These are phyloP conservation scores for Fomitopsis pinicola DNA, from an alignment of 1,284 basidiomycete genomes.

Conservation along the genomic window DNA sequence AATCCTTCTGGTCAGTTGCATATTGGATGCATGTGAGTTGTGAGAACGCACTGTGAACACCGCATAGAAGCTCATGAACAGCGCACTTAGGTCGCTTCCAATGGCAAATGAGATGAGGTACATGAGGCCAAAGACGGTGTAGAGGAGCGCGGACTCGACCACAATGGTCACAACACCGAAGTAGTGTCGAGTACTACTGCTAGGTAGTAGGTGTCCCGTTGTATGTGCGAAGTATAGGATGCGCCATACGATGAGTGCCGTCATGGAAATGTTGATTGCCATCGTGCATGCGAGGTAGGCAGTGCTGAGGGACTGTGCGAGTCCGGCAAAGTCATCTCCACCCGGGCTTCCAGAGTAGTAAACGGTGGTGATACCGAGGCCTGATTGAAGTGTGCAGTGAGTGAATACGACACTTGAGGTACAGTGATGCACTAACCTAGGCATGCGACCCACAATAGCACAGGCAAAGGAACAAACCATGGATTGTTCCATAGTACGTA, in stretches of 20 bases:
- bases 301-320: not conserved
- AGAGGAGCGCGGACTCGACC: conserved; percentile 6
- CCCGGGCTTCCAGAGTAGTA: conserved; percentile 7
- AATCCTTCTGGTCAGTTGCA: no score
- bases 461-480: conserved; percentile 9
- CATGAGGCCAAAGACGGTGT: conserved; percentile 4
- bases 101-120: conserved; percentile 3
- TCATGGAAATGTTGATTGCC: conserved; percentile 4
- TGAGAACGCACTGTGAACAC: conserved; percentile 6
- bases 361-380: conserved; percentile 13
- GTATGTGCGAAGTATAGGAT: not conserved
- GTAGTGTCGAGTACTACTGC: not conserved
- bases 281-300: conserved; percentile 2
- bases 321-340: conserved; percentile 3
- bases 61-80: conserved; percentile 4
- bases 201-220: not conserved
- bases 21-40: no score
- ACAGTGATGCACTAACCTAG: conserved; percentile 7
- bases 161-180: conserved; percentile 1
- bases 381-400: conserved; percentile 1
- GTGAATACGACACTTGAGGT: not conserved
- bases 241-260: conserved; percentile 2
- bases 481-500: conserved; percentile 16
- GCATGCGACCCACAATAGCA: conserved; percentile 12
- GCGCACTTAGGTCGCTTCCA: not conserved